Base-by-base conservation (phyloP, 129 eudicot species). In the Flaveria brownii region DNA sequence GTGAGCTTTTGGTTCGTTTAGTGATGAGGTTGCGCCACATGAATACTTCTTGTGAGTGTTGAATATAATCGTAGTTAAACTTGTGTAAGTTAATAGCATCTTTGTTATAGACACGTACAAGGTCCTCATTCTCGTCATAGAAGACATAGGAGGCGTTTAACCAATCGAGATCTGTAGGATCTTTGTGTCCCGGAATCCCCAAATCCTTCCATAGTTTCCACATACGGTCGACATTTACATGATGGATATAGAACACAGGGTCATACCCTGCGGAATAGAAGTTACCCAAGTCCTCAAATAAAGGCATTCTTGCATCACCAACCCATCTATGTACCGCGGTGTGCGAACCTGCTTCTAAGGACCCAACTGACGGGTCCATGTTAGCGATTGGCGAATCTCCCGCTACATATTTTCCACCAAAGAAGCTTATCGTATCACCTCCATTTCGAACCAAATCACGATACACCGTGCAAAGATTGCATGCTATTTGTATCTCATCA, bases 21-120 rank as follows among this genome's bases (percentile, higher is more conserved):
- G 39, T n/a, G n/a, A n/a, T n/a, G n/a, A n/a, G n/a, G n/a, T n/a
- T 68, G 56, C 69, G 28, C 92, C 92, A 87, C 2, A 87, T 85
- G 13, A 71, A 12, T 56, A 14, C 57, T 18, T 39, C 14, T 28
- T 70, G 5, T 30, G 73, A 3, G 33, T 22, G 15, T 63, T 63
- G 18, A 1, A n/a, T 4, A 30, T 52, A 55, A 6, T 36, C n/a
- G 39, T 54, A 72, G 13, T 41, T 86, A 42, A 87, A 81, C 51
- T 56, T 73, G 20, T 46, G 36, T 9, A 36, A 14, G 15, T 82
- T 74, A 18, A 82, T 46, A 3, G 72, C 20, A 49, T 88, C 92
- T n/a, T 18, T 45, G 49, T 72, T 81, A 45, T 83, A 65, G 0
- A 88, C 92, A 3, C 85, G 82, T 0, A 83, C 87, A 5, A 83